phyloP scores from a whole-genome alignment of 805 yeast genomes.

The Candida broadrunensis region DNA sequence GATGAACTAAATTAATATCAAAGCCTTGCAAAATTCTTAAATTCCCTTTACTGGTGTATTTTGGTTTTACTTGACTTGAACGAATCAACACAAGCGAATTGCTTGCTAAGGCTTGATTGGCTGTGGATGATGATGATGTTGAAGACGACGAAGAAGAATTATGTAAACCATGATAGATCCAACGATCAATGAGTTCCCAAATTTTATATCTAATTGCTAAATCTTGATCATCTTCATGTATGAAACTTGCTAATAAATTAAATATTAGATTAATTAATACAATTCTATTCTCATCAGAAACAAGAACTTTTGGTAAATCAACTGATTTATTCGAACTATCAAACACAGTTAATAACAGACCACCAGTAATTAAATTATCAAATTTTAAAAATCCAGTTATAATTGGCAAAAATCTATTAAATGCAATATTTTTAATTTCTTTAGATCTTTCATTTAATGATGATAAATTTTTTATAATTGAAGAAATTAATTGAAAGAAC shows the following conservation, averaged over 20 bases:
- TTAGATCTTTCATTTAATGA: slow-evolving; percentile 18
- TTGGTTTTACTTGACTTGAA: slow-evolving; percentile 11
- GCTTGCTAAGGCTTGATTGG: not conserved
- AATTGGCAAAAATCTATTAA: slow-evolving; percentile 31
- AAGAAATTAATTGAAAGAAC: slow-evolving; percentile 59
- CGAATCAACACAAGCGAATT: not conserved
- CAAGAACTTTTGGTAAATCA: slow-evolving; percentile 19
- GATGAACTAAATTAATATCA: slow-evolving; percentile 43
- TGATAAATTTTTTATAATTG: slow-evolving; percentile 28
- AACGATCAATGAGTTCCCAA: slow-evolving; percentile 70
- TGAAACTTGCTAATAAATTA: slow-evolving; percentile 50
- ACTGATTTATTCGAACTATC: slow-evolving; percentile 5
- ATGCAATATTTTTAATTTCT: slow-evolving; percentile 24
- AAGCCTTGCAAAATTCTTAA: slow-evolving; percentile 25
- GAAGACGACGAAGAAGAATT: slow-evolving; percentile 1
- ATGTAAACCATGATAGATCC: slow-evolving; percentile 50
- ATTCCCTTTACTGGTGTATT: slow-evolving; percentile 14
- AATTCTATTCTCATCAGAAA: slow-evolving; percentile 36
- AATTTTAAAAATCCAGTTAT: slow-evolving; percentile 34
- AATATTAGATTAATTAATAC: slow-evolving; percentile 39
- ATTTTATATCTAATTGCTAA: slow-evolving; percentile 41
- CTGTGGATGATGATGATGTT: not conserved
- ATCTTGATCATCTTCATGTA: slow-evolving; percentile 32
- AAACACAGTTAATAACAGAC: slow-evolving; percentile 3
- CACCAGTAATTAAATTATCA: slow-evolving; percentile 30